Percentiles rank a stretch among this genome's conserved stretches.
These are phyloP conservation scores for Fusarium drepaniforme DNA, from an alignment of 2,329 filamentous ascomycete species.

Conservation along the genomic window DNA sequence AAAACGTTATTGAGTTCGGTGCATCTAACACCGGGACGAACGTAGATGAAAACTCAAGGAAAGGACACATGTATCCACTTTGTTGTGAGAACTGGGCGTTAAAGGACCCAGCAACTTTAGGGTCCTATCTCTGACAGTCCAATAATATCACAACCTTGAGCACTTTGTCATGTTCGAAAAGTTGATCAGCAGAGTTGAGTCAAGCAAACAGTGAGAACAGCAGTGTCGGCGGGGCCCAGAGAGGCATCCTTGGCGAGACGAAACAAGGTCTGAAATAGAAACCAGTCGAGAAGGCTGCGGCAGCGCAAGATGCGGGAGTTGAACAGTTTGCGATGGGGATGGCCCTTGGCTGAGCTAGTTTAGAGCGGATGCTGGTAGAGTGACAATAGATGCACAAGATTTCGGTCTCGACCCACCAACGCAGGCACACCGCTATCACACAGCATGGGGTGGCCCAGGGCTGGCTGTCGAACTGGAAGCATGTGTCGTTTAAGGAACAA, in stretches of 20 bases:
- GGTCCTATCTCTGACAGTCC: not conserved
- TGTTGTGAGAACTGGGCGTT: not conserved
- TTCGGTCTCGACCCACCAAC: constrained; percentile 15
- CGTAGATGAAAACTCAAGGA: not conserved
- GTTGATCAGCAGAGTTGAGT: not conserved
- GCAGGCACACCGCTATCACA: constrained; percentile 11
- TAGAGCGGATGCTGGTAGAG: constrained; percentile 3
- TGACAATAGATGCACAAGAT: constrained; percentile 12
- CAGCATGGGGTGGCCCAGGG: not conserved
- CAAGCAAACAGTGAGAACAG: not conserved
- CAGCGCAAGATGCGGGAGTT: constrained; percentile 9
- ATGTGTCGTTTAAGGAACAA: constrained; percentile 5
- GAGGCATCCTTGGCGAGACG: constrained; percentile 13
- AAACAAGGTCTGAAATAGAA: constrained; percentile 20
- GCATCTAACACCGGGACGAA: not conserved
- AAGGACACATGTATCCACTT: not conserved
- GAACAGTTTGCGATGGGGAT: constrained; percentile 12
- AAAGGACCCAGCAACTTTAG: not conserved
- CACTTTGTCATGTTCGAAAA: not conserved
- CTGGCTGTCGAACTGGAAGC: constrained; percentile 5
- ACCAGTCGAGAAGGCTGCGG: constrained; percentile 18
- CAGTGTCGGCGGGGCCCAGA: not conserved
- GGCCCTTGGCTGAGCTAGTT: constrained; percentile 1
- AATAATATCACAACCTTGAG: constrained; percentile 1
- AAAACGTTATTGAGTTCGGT: not conserved